Evolutionary conservation across 495 filamentous ascomycete species (phyloP).

Genomic region (Neurospora pannonica): DNA sequence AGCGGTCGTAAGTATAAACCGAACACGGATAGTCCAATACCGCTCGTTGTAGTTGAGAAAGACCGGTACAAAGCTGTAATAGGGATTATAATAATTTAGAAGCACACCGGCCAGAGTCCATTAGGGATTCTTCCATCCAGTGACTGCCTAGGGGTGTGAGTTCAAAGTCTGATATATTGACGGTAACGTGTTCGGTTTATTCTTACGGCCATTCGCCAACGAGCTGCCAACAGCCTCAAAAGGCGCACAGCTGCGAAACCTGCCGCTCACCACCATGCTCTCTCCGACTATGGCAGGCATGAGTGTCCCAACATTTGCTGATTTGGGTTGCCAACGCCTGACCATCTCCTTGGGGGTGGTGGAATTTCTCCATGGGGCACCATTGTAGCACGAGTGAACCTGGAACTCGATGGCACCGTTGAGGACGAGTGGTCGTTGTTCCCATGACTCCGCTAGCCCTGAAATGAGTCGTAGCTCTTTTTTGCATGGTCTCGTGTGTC

Average conservation of each 20-base stretch:
- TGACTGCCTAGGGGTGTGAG: not conserved
- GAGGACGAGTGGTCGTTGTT: conserved; percentile 69
- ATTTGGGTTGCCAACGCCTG: conserved; percentile 1
- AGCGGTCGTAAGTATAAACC: not conserved
- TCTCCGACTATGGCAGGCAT: not conserved
- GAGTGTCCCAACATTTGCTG: not conserved
- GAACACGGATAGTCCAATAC: not conserved
- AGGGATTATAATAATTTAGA: not conserved
- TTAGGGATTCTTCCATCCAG: not conserved
- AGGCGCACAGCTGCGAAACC: conserved; percentile 10
- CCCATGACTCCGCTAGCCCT: conserved; percentile 68
- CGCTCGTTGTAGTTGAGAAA: not conserved
- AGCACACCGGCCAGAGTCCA: not conserved
- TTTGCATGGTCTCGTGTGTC: not conserved
- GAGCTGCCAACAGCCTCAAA: not conserved
- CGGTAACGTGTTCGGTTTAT: not conserved
- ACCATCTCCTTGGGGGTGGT: conserved; percentile 7
- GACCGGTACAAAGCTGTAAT: not conserved
- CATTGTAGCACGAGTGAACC: not conserved
- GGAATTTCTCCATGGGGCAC: conserved; percentile 12
- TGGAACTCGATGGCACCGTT: conserved; percentile 23
- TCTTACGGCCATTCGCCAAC: not conserved
- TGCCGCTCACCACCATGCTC: conserved; percentile 1
- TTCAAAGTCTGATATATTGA: not conserved
- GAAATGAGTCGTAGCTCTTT: conserved; percentile 63